A percentile compares a stretch with the other conserved stretches of the same genome.
phyloP scores from a whole-genome alignment of 2,329 filamentous ascomycete species.

The Penicillium sp. region DNA sequence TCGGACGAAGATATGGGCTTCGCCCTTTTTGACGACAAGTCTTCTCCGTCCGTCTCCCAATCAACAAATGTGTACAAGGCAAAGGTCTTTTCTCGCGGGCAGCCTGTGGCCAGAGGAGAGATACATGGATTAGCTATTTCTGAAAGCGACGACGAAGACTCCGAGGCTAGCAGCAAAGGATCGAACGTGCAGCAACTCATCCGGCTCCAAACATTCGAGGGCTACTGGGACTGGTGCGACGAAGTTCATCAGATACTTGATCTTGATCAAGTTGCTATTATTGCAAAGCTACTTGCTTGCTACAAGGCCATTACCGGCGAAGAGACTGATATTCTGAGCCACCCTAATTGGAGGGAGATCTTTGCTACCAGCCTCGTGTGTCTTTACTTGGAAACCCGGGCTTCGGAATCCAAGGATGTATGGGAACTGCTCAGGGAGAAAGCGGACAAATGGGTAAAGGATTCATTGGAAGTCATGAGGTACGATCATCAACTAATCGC shows the following conservation, averaged over 20 bases:
- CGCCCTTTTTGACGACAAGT: not conserved
- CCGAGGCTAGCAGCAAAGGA: not conserved
- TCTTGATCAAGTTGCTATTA: not conserved
- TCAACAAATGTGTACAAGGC: not conserved
- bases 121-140: not conserved
- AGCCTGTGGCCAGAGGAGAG: not conserved
- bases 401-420: not conserved
- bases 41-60: not conserved
- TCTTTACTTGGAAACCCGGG: not conserved
- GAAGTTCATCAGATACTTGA: not conserved
- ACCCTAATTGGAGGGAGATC: not conserved
- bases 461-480: not conserved
- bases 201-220: not conserved
- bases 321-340: not conserved
- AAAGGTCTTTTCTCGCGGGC: not conserved
- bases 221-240: constrained; percentile 3
- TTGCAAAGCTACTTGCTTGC: not conserved
- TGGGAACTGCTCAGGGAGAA: constrained; percentile 6
- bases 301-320: not conserved
- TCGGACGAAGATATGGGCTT: constrained; percentile 1
- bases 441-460: constrained; percentile 4
- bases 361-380: not conserved
- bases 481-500: not conserved
- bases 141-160: not conserved
- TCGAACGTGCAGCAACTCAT: not conserved